These are phyloP conservation scores for Pythium aphanidermatum DNA, from an alignment of 352 stramenopile genomes.

Conservation along the genomic window DNA sequence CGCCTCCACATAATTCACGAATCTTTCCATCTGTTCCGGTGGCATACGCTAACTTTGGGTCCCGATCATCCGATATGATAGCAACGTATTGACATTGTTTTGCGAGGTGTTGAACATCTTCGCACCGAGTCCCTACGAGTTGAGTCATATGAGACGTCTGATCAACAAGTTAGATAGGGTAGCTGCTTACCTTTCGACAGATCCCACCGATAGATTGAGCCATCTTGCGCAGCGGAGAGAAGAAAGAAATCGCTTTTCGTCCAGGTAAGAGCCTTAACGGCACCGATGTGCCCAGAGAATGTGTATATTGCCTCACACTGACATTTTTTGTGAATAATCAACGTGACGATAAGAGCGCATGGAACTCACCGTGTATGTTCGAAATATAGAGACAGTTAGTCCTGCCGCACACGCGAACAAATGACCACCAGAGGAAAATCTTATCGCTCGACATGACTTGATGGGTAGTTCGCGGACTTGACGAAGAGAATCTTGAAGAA, in stretches of 20 bases:
- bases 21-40: constrained; percentile 63
- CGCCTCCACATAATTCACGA: constrained; percentile 48
- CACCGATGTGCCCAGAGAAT: constrained; percentile 77
- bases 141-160: not conserved
- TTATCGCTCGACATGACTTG: constrained; percentile 56
- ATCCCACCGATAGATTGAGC: constrained; percentile 78
- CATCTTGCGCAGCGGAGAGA: constrained; percentile 73
- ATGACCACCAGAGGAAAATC: constrained; percentile 64
- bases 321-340: not conserved
- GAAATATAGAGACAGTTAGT: constrained; percentile 54
- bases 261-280: constrained; percentile 60
- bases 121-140: constrained; percentile 40
- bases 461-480: constrained; percentile 59
- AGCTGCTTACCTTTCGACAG: constrained; percentile 24
- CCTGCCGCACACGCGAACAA: constrained; percentile 67
- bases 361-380: constrained; percentile 49
- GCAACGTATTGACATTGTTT: constrained; percentile 75
- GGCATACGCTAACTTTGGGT: constrained; percentile 45
- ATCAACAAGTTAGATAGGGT: not conserved
- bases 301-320: constrained; percentile 58
- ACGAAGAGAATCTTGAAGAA: constrained; percentile 59
- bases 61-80: constrained; percentile 41
- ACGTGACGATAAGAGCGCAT: not conserved
- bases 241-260: constrained; percentile 67
- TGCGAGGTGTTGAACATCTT: constrained; percentile 67